These are phyloP conservation scores for Amaranthus hypochondriacus DNA, from an alignment of 148 eudicot genomes.

Conservation along the genomic window DNA sequence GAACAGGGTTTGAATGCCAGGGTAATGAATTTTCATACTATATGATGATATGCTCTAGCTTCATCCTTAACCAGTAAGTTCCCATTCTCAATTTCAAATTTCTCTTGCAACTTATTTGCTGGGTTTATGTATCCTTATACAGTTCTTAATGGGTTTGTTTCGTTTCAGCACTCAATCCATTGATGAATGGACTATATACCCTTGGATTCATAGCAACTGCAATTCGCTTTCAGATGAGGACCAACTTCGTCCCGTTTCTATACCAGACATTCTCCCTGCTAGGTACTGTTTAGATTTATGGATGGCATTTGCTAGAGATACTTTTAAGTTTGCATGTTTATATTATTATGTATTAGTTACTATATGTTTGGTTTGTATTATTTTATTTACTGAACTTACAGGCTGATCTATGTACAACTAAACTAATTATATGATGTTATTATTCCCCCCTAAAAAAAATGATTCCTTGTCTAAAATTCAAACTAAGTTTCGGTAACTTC, in stretches of 20 bases:
- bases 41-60: constrained; percentile 99
- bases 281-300: constrained; percentile 44
- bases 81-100: constrained; percentile 11
- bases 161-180: constrained; percentile 52
- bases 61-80: constrained; percentile 88
- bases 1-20: constrained; percentile 79
- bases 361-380: too few species aligned
- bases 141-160: background rate
- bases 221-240: constrained; percentile 79
- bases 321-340: too few species aligned
- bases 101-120: background rate
- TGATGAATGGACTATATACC: constrained; percentile 87
- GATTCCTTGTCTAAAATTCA: background rate
- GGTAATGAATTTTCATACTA: constrained; percentile 98
- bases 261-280: constrained; percentile 95
- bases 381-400: too few species aligned
- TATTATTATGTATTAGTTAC: too few species aligned
- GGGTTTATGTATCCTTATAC: background rate
- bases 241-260: constrained; percentile 81
- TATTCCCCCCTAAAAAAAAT: too few species aligned
- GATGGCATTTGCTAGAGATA: background rate
- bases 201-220: constrained; percentile 99
- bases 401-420: too few species aligned
- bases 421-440: too few species aligned
- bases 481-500: background rate